Evolutionary conservation across 1,139 yeast genomes (phyloP), one percentile per base, ranked within the genome.

Genomic region (Pichia sp.): DNA sequence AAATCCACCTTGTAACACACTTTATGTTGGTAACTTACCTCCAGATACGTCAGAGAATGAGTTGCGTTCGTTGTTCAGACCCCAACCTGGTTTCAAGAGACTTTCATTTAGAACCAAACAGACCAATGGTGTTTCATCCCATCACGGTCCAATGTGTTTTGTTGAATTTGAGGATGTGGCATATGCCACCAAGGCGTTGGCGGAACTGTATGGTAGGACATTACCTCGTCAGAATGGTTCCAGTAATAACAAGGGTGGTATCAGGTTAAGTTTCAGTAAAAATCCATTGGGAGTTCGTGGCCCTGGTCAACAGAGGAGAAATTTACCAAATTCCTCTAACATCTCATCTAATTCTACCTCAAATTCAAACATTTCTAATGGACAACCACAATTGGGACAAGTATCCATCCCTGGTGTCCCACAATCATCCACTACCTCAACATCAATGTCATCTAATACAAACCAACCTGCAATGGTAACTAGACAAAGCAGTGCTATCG

Each of bases 81-180:
- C 87, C 12, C 96, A 91, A 53, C 77, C 82, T 44, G 98, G 98
- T 3, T 91, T 91, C 65, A 79, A 94, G 56, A 69, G 98, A 39
- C 69, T 91, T 39, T 84, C 95, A 26, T 91, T 91, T 67, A 73
- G 96, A 48, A 81, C 85, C 18, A 82, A 82, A 55, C 74, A 65
- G 46, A 67, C 74, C 29, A 51, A 49, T 27, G 53, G 60, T 3
- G 60, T 62, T 35, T 56, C 56, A 34, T 58, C 72, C 22, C 80
- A 75, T 46, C 93, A 82, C 60, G 98, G 98, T 3, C 98, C 98
- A 37, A 91, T 91, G 97, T 91, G 98, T 61, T 91, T 91, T 69
- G 98, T 91, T 39, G 98, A 91, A 63, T 91, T 91, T 66, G 97
- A 91, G 50, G 96, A 88, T 58, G 95, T 91, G 34, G 80, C 84